Evolutionary conservation across 2,329 filamentous ascomycete genomes (phyloP).

Genomic region (Ophiostoma sp.): DNA sequence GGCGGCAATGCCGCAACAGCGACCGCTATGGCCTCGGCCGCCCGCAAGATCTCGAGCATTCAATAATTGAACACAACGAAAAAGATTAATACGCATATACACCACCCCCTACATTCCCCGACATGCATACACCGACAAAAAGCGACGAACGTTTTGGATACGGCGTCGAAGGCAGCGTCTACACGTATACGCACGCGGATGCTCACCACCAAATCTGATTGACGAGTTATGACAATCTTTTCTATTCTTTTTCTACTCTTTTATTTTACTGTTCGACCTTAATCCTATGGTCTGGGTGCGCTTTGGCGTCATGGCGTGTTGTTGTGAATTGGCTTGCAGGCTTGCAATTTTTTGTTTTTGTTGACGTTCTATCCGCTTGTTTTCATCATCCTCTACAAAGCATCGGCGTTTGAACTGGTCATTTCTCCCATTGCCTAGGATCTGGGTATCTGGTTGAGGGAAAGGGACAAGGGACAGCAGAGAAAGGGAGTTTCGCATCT

Average conservation of each 20-base stretch:
- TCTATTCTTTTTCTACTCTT: constrained; percentile 3
- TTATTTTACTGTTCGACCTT: constrained; percentile 1
- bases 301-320: constrained; percentile 10
- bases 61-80: constrained; percentile 14
- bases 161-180: not conserved
- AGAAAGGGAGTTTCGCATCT: not conserved
- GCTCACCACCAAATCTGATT: constrained; percentile 12
- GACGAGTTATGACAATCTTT: constrained; percentile 21
- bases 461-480: not conserved
- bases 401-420: constrained; percentile 17
- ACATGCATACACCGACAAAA: not conserved
- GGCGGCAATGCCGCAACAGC: constrained; percentile 43
- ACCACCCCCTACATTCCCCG: not conserved
- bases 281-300: not conserved
- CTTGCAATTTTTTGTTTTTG: not conserved
- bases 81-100: not conserved
- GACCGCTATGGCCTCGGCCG: constrained; percentile 44
- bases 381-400: not conserved
- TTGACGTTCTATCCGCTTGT: not conserved
- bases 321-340: not conserved
- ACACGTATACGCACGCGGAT: not conserved
- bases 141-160: constrained; percentile 15
- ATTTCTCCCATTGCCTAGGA: no score
- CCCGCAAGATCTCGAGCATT: constrained; percentile 55
- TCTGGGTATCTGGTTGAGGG: not conserved